Conservation (phyloP, 768 basidiomycete species). For the Lactarius sanguifluus region DNA sequence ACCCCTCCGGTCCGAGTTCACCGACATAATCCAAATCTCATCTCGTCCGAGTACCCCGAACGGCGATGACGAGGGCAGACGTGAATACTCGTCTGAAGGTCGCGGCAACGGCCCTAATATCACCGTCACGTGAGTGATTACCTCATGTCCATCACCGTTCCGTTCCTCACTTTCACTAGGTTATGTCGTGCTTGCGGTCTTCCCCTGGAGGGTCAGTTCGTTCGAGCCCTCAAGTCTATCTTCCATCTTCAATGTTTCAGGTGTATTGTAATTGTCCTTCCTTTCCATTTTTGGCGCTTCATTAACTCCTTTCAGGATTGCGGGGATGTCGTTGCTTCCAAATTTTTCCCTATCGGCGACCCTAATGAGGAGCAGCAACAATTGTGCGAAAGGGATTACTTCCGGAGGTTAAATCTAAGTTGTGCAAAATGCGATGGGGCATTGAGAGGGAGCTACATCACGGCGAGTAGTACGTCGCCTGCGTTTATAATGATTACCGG, state of each 20-base stretch:
- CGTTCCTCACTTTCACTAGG: slow-evolving; percentile 38
- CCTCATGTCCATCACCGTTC: not conserved
- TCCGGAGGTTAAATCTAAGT: slow-evolving; percentile 90
- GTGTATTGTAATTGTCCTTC: slow-evolving; percentile 73
- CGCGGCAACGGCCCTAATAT: not conserved
- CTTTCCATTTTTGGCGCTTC: slow-evolving; percentile 17
- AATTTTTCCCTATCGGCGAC: slow-evolving; percentile 99
- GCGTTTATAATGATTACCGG: slow-evolving; percentile 15
- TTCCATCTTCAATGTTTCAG: slow-evolving; percentile 98
- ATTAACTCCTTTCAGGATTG: slow-evolving; percentile 67
- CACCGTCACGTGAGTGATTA: slow-evolving; percentile 18
- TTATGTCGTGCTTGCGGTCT: slow-evolving; percentile 76
- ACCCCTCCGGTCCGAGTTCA: not conserved
- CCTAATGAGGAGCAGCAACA: slow-evolving; percentile 85
- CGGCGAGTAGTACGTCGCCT: slow-evolving; percentile 84
- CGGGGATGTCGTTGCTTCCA: slow-evolving; percentile 92
- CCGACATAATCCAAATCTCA: not conserved
- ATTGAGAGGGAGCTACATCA: slow-evolving; percentile 95
- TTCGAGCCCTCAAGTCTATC: slow-evolving; percentile 88
- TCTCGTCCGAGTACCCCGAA: not conserved
- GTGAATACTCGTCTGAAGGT: not conserved
- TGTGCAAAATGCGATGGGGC: slow-evolving; percentile 96
- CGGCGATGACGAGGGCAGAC: not conserved
- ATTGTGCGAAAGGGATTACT: slow-evolving; percentile 97
- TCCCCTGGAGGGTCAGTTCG: slow-evolving; percentile 92